Evolutionary conservation across 176 grass and related monocot species (phyloP).

Genomic region (Themeda triandra): DNA sequence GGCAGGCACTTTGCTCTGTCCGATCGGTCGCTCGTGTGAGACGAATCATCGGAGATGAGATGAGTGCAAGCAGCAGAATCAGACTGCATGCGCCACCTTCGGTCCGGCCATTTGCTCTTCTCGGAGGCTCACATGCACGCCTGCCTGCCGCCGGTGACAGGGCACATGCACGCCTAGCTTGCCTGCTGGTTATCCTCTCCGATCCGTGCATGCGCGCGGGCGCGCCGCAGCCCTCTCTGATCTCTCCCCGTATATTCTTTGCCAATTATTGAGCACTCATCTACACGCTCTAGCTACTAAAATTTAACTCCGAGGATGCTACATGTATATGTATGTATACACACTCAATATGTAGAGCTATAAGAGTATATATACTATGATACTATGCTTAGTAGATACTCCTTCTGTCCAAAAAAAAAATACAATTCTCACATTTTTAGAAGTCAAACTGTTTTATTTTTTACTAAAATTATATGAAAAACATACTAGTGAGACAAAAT

Average conservation of each 20-base stretch:
- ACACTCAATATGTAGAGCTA: too few relatives aligned
- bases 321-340: too few relatives aligned
- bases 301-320: background rate
- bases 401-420: too few relatives aligned
- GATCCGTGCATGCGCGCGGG: background rate
- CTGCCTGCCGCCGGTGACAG: background rate
- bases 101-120: background rate
- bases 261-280: slow-evolving; percentile 37
- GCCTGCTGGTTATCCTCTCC: background rate
- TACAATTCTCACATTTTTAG: too few relatives aligned
- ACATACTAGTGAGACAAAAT: too few relatives aligned
- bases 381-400: too few relatives aligned
- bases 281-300: background rate
- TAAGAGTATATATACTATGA: too few relatives aligned
- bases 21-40: slow-evolving; percentile 9
- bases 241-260: background rate
- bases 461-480: too few relatives aligned
- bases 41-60: slow-evolving; percentile 17
- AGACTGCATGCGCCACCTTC: background rate
- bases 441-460: too few relatives aligned
- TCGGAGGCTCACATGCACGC: background rate
- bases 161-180: background rate
- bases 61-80: background rate
- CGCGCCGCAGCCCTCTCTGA: background rate
- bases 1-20: background rate